These are phyloP conservation scores for Candida coquimbonensis DNA, from an alignment of 805 yeast species.

Conservation along the genomic window DNA sequence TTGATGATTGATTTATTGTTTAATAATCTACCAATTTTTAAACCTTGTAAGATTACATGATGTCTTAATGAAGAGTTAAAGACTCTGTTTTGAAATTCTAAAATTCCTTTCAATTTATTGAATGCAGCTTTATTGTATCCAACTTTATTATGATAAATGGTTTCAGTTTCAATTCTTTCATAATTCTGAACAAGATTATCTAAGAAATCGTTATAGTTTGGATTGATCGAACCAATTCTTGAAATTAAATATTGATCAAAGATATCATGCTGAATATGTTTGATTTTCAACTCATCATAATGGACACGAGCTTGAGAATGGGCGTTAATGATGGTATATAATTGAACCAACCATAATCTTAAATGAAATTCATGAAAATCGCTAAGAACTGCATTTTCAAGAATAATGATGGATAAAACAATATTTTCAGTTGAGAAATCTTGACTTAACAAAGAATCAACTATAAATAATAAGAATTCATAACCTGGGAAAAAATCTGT, in stretches of 20 bases:
- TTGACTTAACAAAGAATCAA: conserved; percentile 28
- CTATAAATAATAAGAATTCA: conserved; percentile 54
- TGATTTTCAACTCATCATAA: conserved; percentile 52
- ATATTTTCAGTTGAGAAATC: conserved; percentile 21
- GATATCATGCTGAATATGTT: conserved; percentile 72
- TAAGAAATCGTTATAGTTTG: conserved; percentile 30
- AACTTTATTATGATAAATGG: conserved; percentile 38
- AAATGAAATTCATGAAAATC: conserved; percentile 74
- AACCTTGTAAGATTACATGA: conserved; percentile 23
- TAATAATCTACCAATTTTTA: conserved; percentile 21
- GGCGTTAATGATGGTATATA: conserved; percentile 55
- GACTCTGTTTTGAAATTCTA: conserved; percentile 51
- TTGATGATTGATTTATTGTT: conserved; percentile 20
- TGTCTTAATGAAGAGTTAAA: conserved; percentile 33
- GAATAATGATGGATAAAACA: conserved; percentile 39
- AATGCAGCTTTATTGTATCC: conserved; percentile 56
- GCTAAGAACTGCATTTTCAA: conserved; percentile 46
- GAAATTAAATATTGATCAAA: conserved; percentile 47
- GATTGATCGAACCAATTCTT: conserved; percentile 40
- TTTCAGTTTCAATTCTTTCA: conserved; percentile 44
- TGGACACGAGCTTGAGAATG: conserved; percentile 41
- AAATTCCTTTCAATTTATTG: conserved; percentile 60
- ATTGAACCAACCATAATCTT: conserved; percentile 60
- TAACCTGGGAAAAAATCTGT: conserved; percentile 71
- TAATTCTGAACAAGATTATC: conserved; percentile 43